phyloP scores from a whole-genome alignment of 495 filamentous ascomycete species.

The Podospora pseudocomata region DNA sequence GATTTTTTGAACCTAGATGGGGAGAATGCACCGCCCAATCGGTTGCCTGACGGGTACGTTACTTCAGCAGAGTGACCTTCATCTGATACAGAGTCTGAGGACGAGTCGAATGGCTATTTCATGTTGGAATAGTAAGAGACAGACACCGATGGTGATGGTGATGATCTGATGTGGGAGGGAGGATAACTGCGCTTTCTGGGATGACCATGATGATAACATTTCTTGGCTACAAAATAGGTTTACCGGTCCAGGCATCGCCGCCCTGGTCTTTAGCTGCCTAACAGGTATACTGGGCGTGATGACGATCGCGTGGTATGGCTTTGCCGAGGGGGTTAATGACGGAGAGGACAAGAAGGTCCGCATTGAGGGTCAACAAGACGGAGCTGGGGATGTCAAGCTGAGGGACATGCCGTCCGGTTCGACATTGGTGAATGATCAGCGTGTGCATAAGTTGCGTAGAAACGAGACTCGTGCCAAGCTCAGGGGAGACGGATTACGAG shows the following conservation, averaged over 20 bases:
- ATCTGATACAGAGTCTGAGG: neutral
- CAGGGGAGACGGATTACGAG: too few relatives aligned
- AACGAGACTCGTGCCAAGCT: too few relatives aligned
- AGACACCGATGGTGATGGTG: neutral
- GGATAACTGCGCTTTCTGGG: neutral
- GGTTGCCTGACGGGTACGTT: conserved; percentile 59
- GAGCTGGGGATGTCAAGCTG: neutral
- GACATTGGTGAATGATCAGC: neutral
- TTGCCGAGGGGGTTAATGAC: conserved; percentile 26
- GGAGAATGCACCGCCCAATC: conserved; percentile 51
- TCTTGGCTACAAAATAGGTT: conserved; percentile 44
- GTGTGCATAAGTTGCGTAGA: neutral
- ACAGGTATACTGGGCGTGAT: conserved; percentile 69
- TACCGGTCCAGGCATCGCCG: conserved; percentile 66
- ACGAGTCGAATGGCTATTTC: neutral
- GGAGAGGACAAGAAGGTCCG: neutral
- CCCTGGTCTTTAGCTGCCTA: conserved; percentile 67
- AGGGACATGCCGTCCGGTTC: neutral
- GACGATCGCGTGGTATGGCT: conserved; percentile 65
- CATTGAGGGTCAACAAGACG: neutral
- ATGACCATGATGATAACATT: neutral
- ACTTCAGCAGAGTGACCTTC: neutral
- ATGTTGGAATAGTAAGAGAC: neutral
- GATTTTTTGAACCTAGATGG: conserved; percentile 64
- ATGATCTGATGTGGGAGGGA: neutral